Conservation (phyloP, 805 yeast species). For the Pichia occidentalis region DNA sequence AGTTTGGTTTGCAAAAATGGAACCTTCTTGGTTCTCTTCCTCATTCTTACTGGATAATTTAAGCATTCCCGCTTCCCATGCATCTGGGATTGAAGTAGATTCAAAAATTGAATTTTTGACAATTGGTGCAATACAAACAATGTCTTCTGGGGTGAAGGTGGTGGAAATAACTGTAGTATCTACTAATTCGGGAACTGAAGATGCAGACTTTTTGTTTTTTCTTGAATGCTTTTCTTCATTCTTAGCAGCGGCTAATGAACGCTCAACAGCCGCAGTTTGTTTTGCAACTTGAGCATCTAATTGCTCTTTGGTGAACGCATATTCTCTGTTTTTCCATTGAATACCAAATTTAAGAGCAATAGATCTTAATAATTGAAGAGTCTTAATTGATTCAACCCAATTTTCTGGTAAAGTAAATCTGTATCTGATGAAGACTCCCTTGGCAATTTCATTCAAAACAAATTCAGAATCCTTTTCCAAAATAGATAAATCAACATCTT, state of each 20-base stretch:
- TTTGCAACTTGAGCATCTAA: slow-evolving; percentile 28
- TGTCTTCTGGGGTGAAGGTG: slow-evolving; percentile 54
- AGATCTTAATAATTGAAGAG: slow-evolving; percentile 51
- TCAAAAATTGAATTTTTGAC: slow-evolving; percentile 64
- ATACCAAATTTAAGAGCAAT: slow-evolving; percentile 76
- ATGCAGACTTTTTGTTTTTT: slow-evolving; percentile 24
- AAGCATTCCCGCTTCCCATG: slow-evolving; percentile 54
- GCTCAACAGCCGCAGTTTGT: slow-evolving; percentile 23
- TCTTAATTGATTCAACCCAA: slow-evolving; percentile 38
- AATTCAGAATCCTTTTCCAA: slow-evolving; percentile 36
- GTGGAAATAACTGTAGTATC: slow-evolving; percentile 26
- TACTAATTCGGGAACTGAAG: slow-evolving; percentile 9
- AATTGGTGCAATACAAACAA: slow-evolving; percentile 65
- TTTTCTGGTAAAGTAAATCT: slow-evolving; percentile 47
- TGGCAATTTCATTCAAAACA: slow-evolving; percentile 39
- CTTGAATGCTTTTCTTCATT: slow-evolving; percentile 29
- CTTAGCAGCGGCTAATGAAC: slow-evolving; percentile 17
- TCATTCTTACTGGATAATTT: slow-evolving; percentile 25
- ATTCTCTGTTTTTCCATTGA: slow-evolving; percentile 62
- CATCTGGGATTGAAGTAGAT: slow-evolving; percentile 66
- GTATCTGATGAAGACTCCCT: slow-evolving; percentile 56
- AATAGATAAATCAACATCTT: slow-evolving; percentile 36
- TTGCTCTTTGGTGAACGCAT: slow-evolving; percentile 40
- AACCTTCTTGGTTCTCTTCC: slow-evolving; percentile 46
- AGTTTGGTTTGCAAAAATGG: slow-evolving; percentile 61